Evolutionary conservation across 192 early-diverging fungal species (phyloP).

Genomic region (Coemansia sp.): DNA sequence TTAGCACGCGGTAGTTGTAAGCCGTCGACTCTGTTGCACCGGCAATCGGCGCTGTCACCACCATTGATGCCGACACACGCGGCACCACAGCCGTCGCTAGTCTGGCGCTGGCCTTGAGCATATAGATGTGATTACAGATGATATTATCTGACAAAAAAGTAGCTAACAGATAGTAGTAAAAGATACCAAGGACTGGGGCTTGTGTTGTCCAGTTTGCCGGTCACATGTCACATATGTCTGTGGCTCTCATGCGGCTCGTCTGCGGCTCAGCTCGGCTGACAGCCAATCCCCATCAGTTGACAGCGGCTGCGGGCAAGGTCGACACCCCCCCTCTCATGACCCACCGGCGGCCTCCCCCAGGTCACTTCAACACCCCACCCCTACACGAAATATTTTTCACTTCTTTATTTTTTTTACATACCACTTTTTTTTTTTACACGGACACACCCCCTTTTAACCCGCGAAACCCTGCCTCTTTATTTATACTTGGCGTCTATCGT

Average conservation of each 20-base stretch:
- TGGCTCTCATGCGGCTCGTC: neutral
- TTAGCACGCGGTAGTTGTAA: constrained; percentile 54
- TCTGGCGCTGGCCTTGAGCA: neutral
- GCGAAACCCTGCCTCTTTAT: constrained; percentile 8
- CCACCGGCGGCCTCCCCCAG: neutral
- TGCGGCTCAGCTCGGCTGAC: neutral
- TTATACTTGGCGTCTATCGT: constrained; percentile 6
- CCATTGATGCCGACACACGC: constrained; percentile 33
- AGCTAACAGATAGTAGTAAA: too few species aligned
- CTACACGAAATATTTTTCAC: neutral
- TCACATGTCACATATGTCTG: neutral
- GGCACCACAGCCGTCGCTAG: neutral
- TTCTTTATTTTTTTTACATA: neutral
- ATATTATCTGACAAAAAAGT: too few species aligned
- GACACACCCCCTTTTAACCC: constrained; percentile 1
- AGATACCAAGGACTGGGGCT: neutral
- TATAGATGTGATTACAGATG: neutral
- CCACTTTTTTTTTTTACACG: neutral
- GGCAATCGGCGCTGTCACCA: constrained; percentile 34
- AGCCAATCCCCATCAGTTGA: neutral
- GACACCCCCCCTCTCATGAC: constrained; percentile 1
- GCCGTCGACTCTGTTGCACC: neutral
- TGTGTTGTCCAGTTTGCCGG: neutral
- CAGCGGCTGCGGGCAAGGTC: neutral
- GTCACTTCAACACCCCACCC: neutral